These are phyloP conservation scores for Biscogniauxia sp. DNA, from an alignment of 2,329 filamentous ascomycete species.

Conservation along the genomic window DNA sequence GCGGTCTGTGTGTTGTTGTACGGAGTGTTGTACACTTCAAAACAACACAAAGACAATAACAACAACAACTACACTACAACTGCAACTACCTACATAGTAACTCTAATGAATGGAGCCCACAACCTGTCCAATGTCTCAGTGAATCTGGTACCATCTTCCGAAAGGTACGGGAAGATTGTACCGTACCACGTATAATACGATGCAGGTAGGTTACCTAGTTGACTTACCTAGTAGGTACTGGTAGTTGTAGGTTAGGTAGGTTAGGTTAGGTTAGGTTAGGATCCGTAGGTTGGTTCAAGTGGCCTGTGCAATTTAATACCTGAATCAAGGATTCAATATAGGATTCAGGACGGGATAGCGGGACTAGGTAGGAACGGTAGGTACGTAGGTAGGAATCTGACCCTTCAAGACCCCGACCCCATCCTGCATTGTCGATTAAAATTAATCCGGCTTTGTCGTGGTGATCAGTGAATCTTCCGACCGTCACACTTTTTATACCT, in stretches of 20 bases:
- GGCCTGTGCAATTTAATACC: not conserved
- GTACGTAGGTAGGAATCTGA: not conserved
- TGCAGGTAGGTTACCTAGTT: too few relatives aligned
- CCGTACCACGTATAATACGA: too few relatives aligned
- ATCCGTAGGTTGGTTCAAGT: not conserved
- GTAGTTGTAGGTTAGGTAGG: too few relatives aligned
- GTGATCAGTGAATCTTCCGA: not conserved
- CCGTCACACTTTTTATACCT: not conserved
- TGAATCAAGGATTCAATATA: not conserved
- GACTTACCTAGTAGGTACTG: too few relatives aligned
- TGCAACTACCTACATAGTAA: not conserved
- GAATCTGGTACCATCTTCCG: not conserved
- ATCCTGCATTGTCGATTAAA: not conserved
- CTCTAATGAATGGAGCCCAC: not conserved
- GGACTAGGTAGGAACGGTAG: too few relatives aligned
- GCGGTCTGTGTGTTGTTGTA: too few relatives aligned
- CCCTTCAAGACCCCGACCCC: too few relatives aligned
- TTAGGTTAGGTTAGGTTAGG: not conserved
- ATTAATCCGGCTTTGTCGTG: not conserved
- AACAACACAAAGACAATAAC: too few relatives aligned
- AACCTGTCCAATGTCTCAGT: constrained; percentile 6
- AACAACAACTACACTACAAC: too few relatives aligned
- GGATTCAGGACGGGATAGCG: not conserved
- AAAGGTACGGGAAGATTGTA: too few relatives aligned
- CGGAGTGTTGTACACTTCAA: too few relatives aligned